Evolutionary conservation across 1,284 basidiomycete species (phyloP).

Genomic region (Mixia osmundae): DNA sequence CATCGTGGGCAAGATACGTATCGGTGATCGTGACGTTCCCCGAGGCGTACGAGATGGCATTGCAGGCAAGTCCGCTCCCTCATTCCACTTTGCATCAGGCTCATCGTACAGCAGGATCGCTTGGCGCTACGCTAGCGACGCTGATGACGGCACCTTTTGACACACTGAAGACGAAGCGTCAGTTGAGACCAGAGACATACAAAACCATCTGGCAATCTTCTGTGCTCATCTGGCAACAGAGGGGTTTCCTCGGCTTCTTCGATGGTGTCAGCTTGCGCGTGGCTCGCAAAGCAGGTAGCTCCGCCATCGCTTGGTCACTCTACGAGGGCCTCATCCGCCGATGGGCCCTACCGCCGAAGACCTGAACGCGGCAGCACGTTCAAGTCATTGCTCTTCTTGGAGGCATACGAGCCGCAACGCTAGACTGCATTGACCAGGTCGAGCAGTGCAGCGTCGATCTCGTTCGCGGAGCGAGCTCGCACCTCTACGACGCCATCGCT

Average conservation of each 20-base stretch:
- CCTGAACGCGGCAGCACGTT: too few relatives aligned
- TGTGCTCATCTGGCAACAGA: slow-evolving; percentile 7
- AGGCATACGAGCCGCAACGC: too few relatives aligned
- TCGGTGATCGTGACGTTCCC: slow-evolving; percentile 1
- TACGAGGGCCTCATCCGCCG: too few relatives aligned
- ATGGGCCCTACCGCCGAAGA: too few relatives aligned
- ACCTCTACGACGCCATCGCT: too few relatives aligned
- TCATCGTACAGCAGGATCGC: slow-evolving; percentile 7
- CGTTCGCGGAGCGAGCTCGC: too few relatives aligned
- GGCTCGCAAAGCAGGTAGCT: slow-evolving; percentile 67
- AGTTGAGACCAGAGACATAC: slow-evolving; percentile 9
- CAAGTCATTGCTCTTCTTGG: too few relatives aligned
- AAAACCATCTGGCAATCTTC: slow-evolving; percentile 9
- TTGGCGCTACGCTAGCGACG: slow-evolving; percentile 16
- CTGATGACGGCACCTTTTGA: slow-evolving; percentile 19
- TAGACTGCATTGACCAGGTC: too few relatives aligned
- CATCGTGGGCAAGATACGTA: slow-evolving; percentile 8
- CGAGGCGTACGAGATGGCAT: slow-evolving; percentile 1
- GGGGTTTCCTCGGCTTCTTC: slow-evolving; percentile 40
- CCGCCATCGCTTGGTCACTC: slow-evolving; percentile 57
- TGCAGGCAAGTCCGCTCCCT: slow-evolving; percentile 2
- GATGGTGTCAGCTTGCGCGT: slow-evolving; percentile 61
- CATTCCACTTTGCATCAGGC: not conserved
- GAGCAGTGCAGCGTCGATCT: too few relatives aligned
- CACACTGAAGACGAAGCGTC: slow-evolving; percentile 17